Evolutionary conservation across 2,329 filamentous ascomycete genomes (phyloP).

Genomic region (Akanthomyces dipterigenus): DNA sequence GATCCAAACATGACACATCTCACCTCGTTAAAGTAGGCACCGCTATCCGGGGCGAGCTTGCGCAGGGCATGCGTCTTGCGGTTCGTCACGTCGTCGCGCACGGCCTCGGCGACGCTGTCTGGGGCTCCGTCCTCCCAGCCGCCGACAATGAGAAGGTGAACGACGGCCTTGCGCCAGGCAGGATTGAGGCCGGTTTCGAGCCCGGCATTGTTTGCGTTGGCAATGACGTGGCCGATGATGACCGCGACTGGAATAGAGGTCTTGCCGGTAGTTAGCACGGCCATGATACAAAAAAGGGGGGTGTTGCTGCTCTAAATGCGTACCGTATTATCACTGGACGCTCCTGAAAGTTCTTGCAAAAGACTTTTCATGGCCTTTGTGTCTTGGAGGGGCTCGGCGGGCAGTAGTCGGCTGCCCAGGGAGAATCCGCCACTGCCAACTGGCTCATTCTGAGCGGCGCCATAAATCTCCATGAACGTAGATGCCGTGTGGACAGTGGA

Average conservation of each 20-base stretch:
- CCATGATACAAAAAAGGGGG: not conserved
- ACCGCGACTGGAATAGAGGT: not conserved
- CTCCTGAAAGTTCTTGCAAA: not conserved
- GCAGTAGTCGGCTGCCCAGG: not conserved
- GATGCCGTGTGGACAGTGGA: not conserved
- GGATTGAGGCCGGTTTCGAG: slow-evolving; percentile 17
- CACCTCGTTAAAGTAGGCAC: slow-evolving; percentile 34
- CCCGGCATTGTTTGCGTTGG: slow-evolving; percentile 15
- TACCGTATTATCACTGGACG: not conserved
- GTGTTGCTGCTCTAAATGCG: not conserved
- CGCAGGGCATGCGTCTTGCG: slow-evolving; percentile 21
- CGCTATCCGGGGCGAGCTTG: slow-evolving; percentile 28
- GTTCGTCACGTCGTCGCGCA: slow-evolving; percentile 19
- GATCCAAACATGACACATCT: not conserved
- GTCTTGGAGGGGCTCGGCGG: not conserved
- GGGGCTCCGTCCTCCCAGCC: slow-evolving; percentile 13
- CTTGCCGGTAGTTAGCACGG: slow-evolving; percentile 4
- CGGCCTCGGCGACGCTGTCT: slow-evolving; percentile 3
- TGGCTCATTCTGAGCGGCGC: not conserved
- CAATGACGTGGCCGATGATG: slow-evolving; percentile 20
- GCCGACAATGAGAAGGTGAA: slow-evolving; percentile 11
- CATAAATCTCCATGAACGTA: not conserved
- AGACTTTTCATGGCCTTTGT: not conserved
- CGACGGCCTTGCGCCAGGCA: slow-evolving; percentile 18
- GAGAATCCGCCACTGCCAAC: not conserved